phyloP scores from a whole-genome alignment of 2,329 filamentous ascomycete genomes.

The Phyllosticta citribraziliensis region DNA sequence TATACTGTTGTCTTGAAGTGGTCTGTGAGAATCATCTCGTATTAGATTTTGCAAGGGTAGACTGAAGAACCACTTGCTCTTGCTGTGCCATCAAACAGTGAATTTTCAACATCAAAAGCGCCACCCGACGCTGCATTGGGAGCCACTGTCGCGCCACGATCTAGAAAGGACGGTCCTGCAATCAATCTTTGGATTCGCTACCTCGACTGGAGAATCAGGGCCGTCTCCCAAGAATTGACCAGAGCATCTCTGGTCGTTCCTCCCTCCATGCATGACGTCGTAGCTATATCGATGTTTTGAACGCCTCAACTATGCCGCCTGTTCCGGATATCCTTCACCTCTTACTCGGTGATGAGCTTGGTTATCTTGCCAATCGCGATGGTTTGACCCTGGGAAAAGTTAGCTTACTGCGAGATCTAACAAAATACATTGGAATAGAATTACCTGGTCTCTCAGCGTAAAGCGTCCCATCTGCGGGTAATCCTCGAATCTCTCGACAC shows the following conservation, averaged over 20 bases:
- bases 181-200: neutral
- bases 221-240: neutral
- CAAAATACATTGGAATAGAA: neutral
- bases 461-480: constrained; percentile 59
- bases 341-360: constrained; percentile 54
- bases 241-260: neutral
- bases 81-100: too few species aligned
- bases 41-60: too few species aligned
- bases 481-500: constrained; percentile 90
- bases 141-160: neutral
- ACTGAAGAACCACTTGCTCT: too few species aligned
- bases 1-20: too few species aligned
- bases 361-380: constrained; percentile 99
- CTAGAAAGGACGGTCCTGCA: neutral
- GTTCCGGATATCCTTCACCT: neutral
- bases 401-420: constrained; percentile 18
- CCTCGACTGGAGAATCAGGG: neutral
- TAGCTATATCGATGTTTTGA: neutral
- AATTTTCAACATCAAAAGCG: too few species aligned
- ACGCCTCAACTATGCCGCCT: constrained; percentile 8
- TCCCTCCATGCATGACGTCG: neutral
- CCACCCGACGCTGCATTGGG: too few species aligned
- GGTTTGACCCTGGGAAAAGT: constrained; percentile 69
- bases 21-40: too few species aligned
- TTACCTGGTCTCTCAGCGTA: constrained; percentile 19